Conservation (phyloP, 352 stramenopile genomes). For the Sclerospora graminicola region DNA sequence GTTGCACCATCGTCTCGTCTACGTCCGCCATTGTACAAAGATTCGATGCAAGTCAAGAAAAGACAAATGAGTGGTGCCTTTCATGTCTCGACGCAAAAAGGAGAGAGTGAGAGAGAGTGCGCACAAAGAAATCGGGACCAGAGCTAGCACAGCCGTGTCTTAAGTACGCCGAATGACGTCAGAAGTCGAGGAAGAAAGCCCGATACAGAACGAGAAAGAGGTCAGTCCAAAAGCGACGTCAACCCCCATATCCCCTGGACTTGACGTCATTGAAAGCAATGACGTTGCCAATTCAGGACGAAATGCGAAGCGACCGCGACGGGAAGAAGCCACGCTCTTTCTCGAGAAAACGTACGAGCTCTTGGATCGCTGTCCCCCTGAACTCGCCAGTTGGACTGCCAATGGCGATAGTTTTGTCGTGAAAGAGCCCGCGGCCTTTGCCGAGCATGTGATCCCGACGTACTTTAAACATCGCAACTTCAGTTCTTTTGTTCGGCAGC, state of each 20-base stretch:
- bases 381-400: constrained; percentile 67
- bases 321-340: constrained; percentile 59
- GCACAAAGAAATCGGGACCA: constrained; percentile 14
- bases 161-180: constrained; percentile 9
- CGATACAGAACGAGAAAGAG: background rate
- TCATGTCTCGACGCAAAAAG: constrained; percentile 10
- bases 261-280: constrained; percentile 7
- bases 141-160: background rate
- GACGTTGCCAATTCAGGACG: constrained; percentile 1
- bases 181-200: constrained; percentile 5
- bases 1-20: no score
- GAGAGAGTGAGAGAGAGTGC: background rate
- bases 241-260: constrained; percentile 12
- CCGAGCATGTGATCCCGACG: constrained; percentile 75
- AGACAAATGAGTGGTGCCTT: no score
- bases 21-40: no score
- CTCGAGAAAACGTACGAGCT: constrained; percentile 88
- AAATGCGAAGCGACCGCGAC: constrained; percentile 23
- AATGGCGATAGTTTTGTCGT: constrained; percentile 82
- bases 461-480: constrained; percentile 93
- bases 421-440: constrained; percentile 81
- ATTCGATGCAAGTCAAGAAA: no score
- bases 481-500: constrained; percentile 87
- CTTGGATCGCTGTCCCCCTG: constrained; percentile 65
- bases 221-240: constrained; percentile 28